Evolutionary conservation across 805 yeast species (phyloP).

Genomic region (Suhomyces faveliae): DNA sequence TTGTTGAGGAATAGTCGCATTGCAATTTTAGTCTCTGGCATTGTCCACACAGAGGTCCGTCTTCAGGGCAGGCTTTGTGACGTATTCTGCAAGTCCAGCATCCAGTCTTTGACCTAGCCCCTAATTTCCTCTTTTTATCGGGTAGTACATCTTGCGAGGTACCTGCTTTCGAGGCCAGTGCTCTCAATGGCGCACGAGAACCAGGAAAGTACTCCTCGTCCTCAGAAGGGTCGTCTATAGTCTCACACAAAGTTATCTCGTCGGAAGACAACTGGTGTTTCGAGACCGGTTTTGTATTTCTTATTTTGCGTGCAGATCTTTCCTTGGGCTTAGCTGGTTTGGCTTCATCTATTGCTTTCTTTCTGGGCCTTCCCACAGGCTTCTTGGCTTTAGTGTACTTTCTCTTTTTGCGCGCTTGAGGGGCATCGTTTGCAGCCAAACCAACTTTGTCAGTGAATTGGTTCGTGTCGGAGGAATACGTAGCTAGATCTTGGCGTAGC

Average conservation of each 20-base stretch:
- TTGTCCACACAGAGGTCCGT: conserved; percentile 57
- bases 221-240: not conserved
- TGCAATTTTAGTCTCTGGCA: conserved; percentile 54
- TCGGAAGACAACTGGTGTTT: not conserved
- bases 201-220: not conserved
- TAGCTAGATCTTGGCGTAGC: not conserved
- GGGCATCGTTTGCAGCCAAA: not conserved
- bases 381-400: not conserved
- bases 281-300: not conserved
- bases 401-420: not conserved
- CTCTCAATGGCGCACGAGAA: not conserved
- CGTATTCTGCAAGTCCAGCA: conserved; percentile 81
- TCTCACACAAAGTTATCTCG: not conserved
- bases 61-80: conserved; percentile 71
- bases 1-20: conserved; percentile 52
- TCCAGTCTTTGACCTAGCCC: conserved; percentile 52
- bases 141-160: not conserved
- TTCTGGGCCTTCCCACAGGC: conserved; percentile 1
- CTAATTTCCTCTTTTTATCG: conserved; percentile 16
- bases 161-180: not conserved
- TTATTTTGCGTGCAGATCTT: not conserved
- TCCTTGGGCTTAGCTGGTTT: not conserved
- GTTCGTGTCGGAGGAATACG: not conserved
- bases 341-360: not conserved
- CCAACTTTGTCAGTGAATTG: not conserved